Percentiles rank a stretch among this genome's conserved stretches.
phyloP scores from a whole-genome alignment of 768 basidiomycete species.

The Rubroboletus pulcherrimus region DNA sequence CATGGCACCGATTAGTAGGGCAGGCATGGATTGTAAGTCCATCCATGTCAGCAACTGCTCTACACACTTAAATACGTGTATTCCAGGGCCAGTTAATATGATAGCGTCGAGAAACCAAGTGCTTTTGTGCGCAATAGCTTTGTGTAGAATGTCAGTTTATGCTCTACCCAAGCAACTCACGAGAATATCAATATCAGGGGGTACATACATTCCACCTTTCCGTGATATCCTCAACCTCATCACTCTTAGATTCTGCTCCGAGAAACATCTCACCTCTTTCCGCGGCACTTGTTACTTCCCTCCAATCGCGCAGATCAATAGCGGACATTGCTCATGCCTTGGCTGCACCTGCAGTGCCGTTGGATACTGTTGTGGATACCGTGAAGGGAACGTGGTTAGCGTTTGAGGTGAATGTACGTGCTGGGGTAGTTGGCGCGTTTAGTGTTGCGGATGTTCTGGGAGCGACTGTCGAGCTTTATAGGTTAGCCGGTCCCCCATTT shows the following conservation, averaged over 20 bases:
- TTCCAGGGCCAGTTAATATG: conserved; percentile 55
- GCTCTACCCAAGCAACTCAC: conserved; percentile 37
- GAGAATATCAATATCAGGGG: conserved; percentile 9
- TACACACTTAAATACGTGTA: background rate
- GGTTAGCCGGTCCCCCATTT: conserved; percentile 16
- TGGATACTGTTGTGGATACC: conserved; percentile 42
- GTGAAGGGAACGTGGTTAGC: conserved; percentile 45
- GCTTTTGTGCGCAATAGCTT: conserved; percentile 52
- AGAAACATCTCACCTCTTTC: conserved; percentile 20
- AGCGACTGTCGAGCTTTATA: conserved; percentile 39
- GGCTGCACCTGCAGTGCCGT: conserved; percentile 37
- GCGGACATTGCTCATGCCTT: conserved; percentile 60
- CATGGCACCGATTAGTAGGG: conserved; percentile 37
- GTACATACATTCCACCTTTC: conserved; percentile 9
- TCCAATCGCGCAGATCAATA: conserved; percentile 50
- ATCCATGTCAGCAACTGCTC: background rate
- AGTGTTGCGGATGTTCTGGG: conserved; percentile 48
- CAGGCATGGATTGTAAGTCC: conserved; percentile 50
- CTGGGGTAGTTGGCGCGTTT: conserved; percentile 38
- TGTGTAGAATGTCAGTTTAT: conserved; percentile 42
- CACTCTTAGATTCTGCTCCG: conserved; percentile 29
- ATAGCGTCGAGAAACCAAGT: conserved; percentile 55
- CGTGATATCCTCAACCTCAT: conserved; percentile 12
- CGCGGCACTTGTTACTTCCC: conserved; percentile 34
- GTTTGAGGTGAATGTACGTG: conserved; percentile 42